phyloP scores from a whole-genome alignment of 1,284 basidiomycete species.

The Apiotrichum akiyoshidainum region DNA sequence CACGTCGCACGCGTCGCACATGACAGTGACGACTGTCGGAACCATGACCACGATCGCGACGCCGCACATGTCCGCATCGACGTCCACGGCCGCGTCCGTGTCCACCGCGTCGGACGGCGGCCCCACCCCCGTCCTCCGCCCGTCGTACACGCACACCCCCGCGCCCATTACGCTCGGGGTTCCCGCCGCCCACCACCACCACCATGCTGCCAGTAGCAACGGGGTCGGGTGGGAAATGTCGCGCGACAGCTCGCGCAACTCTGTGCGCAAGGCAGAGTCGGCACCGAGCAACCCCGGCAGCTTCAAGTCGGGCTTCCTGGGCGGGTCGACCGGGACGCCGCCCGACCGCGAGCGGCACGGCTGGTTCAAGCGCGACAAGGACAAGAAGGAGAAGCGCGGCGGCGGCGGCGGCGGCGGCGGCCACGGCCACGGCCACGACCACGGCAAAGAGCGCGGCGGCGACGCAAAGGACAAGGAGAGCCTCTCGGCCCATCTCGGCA shows the following conservation, averaged over 20 bases:
- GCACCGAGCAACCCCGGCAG: neutral
- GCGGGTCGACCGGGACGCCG: neutral
- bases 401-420: too few species aligned
- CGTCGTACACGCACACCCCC: neutral
- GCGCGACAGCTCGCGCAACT: neutral
- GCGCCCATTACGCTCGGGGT: neutral
- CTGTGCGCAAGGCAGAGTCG: neutral
- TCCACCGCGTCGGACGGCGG: neutral
- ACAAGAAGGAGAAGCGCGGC: neutral
- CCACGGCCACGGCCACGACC: neutral
- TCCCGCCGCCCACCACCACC: neutral
- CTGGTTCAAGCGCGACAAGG: neutral
- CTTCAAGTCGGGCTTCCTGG: conserved; percentile 1
- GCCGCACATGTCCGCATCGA: too few species aligned
- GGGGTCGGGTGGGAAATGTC: neutral
- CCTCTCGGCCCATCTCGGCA: conserved; percentile 8
- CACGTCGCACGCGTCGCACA: neutral
- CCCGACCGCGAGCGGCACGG: too few species aligned
- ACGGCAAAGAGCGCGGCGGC: neutral
- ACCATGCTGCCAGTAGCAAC: too few species aligned
- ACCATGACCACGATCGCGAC: too few species aligned
- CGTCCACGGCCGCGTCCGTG: too few species aligned
- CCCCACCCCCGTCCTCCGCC: neutral
- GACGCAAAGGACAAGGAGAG: conserved; percentile 7
- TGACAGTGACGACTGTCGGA: too few species aligned